These are phyloP conservation scores for Eucalyptus erythrocorys DNA, from an alignment of 345 rosid genomes.

Conservation along the genomic window DNA sequence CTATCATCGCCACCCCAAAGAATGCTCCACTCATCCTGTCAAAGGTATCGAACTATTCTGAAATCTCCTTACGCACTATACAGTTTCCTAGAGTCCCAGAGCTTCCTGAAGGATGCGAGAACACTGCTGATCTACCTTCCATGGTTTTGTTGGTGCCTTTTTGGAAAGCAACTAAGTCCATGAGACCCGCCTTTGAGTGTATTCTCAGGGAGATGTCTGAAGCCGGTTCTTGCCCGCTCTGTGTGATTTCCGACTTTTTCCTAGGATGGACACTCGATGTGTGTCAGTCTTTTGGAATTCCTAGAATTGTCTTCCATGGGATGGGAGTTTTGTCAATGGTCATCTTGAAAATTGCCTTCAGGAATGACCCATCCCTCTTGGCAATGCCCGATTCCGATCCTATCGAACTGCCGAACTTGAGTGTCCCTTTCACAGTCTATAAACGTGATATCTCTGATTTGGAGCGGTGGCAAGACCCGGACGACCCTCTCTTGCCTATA, in stretches of 20 bases:
- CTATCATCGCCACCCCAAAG: slow-evolving; percentile 15
- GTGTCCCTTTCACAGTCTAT: not conserved
- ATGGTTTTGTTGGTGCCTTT: not conserved
- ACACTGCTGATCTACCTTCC: slow-evolving; percentile 9
- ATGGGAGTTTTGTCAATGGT: slow-evolving; percentile 8
- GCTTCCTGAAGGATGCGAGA: slow-evolving; percentile 10
- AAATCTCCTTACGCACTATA: not conserved
- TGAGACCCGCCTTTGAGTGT: slow-evolving; percentile 6
- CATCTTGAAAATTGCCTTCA: not conserved
- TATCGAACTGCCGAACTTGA: not conserved
- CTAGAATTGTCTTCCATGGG: slow-evolving; percentile 10
- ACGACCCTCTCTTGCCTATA: not conserved
- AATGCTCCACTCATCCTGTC: slow-evolving; percentile 5
- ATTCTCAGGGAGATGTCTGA: not conserved
- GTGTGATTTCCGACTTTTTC: slow-evolving; percentile 15
- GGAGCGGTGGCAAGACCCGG: not conserved
- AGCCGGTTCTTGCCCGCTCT: not conserved
- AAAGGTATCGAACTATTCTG: not conserved
- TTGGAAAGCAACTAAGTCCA: not conserved
- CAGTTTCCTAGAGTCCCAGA: not conserved
- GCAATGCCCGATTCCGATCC: not conserved
- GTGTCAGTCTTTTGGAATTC: slow-evolving; percentile 2
- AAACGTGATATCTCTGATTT: not conserved
- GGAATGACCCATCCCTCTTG: not conserved
- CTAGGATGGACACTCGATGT: slow-evolving; percentile 2